Percentiles rank a stretch among this genome's conserved stretches.
These are phyloP conservation scores for Eucalyptus shirleyi DNA, from an alignment of 345 rosid species.

Conservation along the genomic window DNA sequence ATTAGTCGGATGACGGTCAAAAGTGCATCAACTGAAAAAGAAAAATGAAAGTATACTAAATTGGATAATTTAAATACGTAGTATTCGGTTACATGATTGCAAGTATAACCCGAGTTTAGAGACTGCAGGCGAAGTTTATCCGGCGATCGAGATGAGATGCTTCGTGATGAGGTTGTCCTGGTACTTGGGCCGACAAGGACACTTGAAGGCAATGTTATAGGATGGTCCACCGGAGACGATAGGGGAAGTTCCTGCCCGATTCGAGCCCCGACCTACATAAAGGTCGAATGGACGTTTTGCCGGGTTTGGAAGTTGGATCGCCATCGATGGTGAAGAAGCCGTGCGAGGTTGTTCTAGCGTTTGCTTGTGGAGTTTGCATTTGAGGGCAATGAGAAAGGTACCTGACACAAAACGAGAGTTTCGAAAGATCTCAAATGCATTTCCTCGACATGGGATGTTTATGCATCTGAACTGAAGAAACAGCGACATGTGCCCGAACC, in stretches of 20 bases:
- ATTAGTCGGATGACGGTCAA: not conserved
- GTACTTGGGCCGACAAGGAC: not conserved
- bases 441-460: not conserved
- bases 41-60: not conserved
- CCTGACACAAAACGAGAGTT: not conserved
- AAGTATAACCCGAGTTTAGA: not conserved
- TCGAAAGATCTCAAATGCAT: not conserved
- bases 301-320: not conserved
- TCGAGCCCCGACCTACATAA: not conserved
- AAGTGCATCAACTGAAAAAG: not conserved
- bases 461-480: not conserved
- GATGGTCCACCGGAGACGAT: not conserved
- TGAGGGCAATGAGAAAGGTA: not conserved
- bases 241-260: not conserved
- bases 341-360: not conserved
- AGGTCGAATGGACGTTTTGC: not conserved
- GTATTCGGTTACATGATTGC: not conserved
- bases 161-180: not conserved
- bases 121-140: not conserved
- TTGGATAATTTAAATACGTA: not conserved
- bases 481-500: not conserved
- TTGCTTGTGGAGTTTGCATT: not conserved
- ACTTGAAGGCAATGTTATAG: not conserved
- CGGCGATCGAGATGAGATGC: not conserved
- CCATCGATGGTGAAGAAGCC: not conserved